Conservation (phyloP, 768 basidiomycete genomes). For the Naganishia onofrii region DNA sequence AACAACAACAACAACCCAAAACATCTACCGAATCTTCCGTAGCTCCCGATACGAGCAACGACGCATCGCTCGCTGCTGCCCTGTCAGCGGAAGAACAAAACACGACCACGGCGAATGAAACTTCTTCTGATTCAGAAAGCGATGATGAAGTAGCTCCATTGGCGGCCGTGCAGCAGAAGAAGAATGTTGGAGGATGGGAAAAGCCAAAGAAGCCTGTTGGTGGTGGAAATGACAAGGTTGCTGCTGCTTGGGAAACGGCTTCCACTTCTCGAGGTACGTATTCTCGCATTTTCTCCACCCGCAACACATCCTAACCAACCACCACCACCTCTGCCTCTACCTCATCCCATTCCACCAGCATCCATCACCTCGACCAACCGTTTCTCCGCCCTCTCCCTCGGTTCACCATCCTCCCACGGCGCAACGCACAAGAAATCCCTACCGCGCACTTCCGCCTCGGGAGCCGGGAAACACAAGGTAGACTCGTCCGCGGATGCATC, state of each 20-base stretch:
- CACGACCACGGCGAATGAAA: not conserved
- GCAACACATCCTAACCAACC: not conserved
- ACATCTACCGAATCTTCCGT: not conserved
- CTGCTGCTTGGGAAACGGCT: constrained; percentile 11
- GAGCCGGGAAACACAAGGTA: constrained; percentile 5
- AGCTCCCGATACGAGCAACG: not conserved
- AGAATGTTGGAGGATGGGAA: constrained; percentile 24
- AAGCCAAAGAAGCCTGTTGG: constrained; percentile 28
- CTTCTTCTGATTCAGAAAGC: not conserved
- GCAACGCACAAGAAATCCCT: constrained; percentile 13
- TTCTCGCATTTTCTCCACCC: too few relatives aligned
- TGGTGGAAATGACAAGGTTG: constrained; percentile 12
- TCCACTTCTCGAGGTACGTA: constrained; percentile 17
- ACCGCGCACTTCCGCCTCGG: constrained; percentile 15
- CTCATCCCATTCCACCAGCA: not conserved
- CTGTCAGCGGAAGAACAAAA: constrained; percentile 8
- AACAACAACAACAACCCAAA: too few relatives aligned
- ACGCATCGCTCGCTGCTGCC: constrained; percentile 14
- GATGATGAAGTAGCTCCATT: constrained; percentile 4
- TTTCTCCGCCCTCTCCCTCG: constrained; percentile 28
- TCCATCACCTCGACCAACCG: constrained; percentile 25
- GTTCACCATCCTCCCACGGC: constrained; percentile 10
- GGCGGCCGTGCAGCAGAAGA: not conserved
- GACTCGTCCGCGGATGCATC: not conserved
- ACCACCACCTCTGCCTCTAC: not conserved